A percentile compares a stretch with the other conserved stretches of the same genome.
Evolutionary conservation across 768 basidiomycete genomes (phyloP).

Genomic region (Russula earlei): DNA sequence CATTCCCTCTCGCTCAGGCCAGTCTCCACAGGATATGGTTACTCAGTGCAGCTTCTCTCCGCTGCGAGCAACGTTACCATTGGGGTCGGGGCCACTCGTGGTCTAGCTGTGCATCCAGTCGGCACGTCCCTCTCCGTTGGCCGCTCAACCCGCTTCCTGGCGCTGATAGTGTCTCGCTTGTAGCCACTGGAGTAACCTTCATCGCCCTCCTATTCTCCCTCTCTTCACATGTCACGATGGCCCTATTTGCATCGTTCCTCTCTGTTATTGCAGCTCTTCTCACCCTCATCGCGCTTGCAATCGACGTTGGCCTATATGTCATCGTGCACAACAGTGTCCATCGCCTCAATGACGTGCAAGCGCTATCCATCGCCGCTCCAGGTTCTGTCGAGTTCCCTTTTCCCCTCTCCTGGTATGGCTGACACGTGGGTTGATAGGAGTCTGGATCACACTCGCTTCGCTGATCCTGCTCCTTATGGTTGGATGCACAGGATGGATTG

Average conservation of each 20-base stretch:
- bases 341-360: slow-evolving; percentile 36
- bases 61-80: slow-evolving; percentile 35
- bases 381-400: slow-evolving; percentile 35
- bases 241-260: slow-evolving; percentile 35
- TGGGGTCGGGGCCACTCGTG: slow-evolving; percentile 57
- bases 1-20: not conserved
- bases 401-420: not conserved
- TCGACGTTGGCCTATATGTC: slow-evolving; percentile 66
- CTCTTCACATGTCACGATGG: slow-evolving; percentile 42
- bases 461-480: slow-evolving; percentile 15
- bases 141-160: not conserved
- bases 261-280: slow-evolving; percentile 63
- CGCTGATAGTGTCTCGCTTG: not conserved
- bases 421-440: not conserved
- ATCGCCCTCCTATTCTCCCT: slow-evolving; percentile 55
- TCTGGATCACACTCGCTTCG: slow-evolving; percentile 17
- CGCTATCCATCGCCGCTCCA: slow-evolving; percentile 46
- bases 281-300: slow-evolving; percentile 62
- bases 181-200: slow-evolving; percentile 47
- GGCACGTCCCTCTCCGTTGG: slow-evolving; percentile 31
- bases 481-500: slow-evolving; percentile 4
- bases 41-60: slow-evolving; percentile 36
- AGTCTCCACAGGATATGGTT: slow-evolving; percentile 40
- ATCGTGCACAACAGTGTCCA: slow-evolving; percentile 49
- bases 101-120: slow-evolving; percentile 65